These are phyloP conservation scores for Chamaecyparis obtusa DNA, from an alignment of 75 land plant species.

Conservation along the genomic window DNA sequence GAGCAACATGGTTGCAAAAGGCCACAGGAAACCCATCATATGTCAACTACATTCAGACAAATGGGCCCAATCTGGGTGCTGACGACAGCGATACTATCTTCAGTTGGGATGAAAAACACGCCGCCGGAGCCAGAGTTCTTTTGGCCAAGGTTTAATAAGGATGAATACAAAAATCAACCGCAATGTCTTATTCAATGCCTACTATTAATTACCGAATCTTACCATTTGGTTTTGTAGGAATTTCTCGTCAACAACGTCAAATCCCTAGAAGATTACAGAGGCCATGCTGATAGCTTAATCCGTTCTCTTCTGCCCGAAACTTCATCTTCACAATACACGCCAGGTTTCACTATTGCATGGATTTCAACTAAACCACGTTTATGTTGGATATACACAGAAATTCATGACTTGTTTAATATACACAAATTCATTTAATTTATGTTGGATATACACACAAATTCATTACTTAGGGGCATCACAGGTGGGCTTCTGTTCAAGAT, in stretches of 20 bases:
- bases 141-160: conserved; percentile 35
- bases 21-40: conserved; percentile 21
- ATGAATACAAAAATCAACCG: no score
- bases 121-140: conserved; percentile 37
- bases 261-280: conserved; percentile 17
- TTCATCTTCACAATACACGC: conserved; percentile 17
- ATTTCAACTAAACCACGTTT: background rate
- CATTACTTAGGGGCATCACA: background rate
- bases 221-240: background rate
- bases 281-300: conserved; percentile 25
- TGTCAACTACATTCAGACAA: conserved; percentile 26
- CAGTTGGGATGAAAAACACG: conserved; percentile 51
- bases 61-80: conserved; percentile 15
- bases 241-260: conserved; percentile 3
- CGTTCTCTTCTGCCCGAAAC: conserved; percentile 19
- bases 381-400: background rate
- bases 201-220: background rate
- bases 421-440: no score
- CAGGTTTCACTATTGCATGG: background rate
- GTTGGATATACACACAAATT: no score
- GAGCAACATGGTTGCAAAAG: conserved; percentile 44
- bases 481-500: conserved; percentile 40
- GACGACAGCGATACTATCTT: conserved; percentile 14
- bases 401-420: no score
- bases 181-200: background rate